A percentile compares a stretch with the other conserved stretches of the same genome.
phyloP scores from a whole-genome alignment of 805 yeast species.

The Ascoidea rubescens region DNA sequence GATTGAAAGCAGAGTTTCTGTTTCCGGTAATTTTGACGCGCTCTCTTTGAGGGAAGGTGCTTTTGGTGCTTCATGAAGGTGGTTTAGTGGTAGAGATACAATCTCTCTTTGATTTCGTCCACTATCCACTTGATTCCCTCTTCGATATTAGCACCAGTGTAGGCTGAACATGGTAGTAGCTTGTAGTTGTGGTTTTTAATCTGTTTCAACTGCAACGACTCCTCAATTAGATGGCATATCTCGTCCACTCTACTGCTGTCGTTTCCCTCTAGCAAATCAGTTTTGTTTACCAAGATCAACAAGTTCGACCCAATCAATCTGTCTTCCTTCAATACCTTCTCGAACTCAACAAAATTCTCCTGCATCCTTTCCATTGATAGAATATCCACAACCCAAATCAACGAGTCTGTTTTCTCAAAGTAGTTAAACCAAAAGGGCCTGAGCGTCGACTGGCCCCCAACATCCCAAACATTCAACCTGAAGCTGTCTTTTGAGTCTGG shows the following conservation, averaged over 20 bases:
- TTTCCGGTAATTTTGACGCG: no score
- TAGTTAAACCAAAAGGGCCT: conserved; percentile 91
- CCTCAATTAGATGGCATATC: background rate
- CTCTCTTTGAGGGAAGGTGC: no score
- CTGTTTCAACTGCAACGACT: conserved; percentile 18
- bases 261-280: conserved; percentile 32
- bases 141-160: conserved; percentile 26
- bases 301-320: conserved; percentile 55
- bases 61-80: no score
- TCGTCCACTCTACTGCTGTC: conserved; percentile 3
- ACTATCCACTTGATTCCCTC: conserved; percentile 30
- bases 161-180: conserved; percentile 34
- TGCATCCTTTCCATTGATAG: conserved; percentile 40
- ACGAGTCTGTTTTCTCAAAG: conserved; percentile 65
- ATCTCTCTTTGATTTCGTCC: conserved; percentile 23
- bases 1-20: no score
- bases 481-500: no score
- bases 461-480: conserved; percentile 64
- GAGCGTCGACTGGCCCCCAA: conserved; percentile 79
- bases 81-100: no score
- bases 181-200: conserved; percentile 26
- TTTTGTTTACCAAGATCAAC: conserved; percentile 60
- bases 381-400: conserved; percentile 81
- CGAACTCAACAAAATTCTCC: conserved; percentile 56
- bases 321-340: conserved; percentile 49